Percentiles rank a stretch among this genome's conserved stretches.
phyloP scores from a whole-genome alignment of 2,329 filamentous ascomycete species.

The Colletotrichum sp. region DNA sequence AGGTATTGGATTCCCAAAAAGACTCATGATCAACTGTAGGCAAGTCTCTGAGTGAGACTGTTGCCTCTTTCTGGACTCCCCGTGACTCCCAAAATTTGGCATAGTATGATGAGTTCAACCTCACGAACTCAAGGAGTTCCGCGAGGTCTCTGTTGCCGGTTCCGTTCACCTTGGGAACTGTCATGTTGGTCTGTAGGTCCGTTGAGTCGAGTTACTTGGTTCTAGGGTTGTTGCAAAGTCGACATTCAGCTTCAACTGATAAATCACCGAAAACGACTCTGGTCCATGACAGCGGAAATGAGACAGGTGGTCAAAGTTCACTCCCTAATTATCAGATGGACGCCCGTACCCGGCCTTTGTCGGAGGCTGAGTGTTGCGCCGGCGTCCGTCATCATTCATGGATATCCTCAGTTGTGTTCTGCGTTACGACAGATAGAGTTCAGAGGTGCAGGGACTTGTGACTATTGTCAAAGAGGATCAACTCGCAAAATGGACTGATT shows the following conservation, averaged over 20 bases:
- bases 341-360: not conserved
- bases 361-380: not conserved
- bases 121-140: constrained; percentile 7
- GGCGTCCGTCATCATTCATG: not conserved
- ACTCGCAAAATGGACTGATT: not conserved
- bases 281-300: not conserved
- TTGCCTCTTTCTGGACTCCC: not conserved
- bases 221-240: not conserved
- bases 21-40: constrained; percentile 3
- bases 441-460: not conserved
- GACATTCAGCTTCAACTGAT: not conserved
- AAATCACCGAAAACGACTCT: not conserved
- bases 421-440: not conserved
- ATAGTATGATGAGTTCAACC: not conserved
- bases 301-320: not conserved
- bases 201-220: too few species aligned
- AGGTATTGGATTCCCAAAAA: constrained; percentile 12
- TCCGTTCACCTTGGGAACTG: not conserved
- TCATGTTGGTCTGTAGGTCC: not conserved
- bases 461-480: not conserved
- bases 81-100: not conserved
- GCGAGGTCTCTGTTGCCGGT: not conserved
- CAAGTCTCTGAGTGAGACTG: not conserved
- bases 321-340: not conserved
- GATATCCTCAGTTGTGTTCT: not conserved